Percentiles rank a stretch among this genome's conserved stretches.
phyloP scores from a whole-genome alignment of 1,139 yeast genomes.

The Scheffersomyces titani region DNA sequence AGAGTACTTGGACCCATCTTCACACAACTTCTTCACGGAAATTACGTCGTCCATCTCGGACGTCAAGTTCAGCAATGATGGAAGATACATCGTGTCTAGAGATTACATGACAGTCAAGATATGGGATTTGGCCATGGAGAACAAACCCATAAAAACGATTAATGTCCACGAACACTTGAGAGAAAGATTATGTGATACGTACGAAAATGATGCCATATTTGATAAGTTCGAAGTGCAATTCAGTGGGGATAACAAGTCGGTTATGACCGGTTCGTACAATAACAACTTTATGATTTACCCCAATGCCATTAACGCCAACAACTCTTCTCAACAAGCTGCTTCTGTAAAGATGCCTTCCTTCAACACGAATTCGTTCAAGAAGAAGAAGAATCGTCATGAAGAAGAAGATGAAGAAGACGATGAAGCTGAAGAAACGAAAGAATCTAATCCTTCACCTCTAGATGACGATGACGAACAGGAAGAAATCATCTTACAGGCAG shows the following conservation, averaged over 20 bases:
- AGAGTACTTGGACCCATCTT: constrained; percentile 89
- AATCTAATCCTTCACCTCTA: constrained; percentile 38
- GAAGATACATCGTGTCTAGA: constrained; percentile 90
- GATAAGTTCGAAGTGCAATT: constrained; percentile 97
- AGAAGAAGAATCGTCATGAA: constrained; percentile 5
- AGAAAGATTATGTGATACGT: constrained; percentile 92
- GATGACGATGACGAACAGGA: constrained; percentile 65
- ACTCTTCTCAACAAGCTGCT: constrained; percentile 5
- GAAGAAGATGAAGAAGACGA: constrained; percentile 31
- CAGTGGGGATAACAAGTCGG: constrained; percentile 87
- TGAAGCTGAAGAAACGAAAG: constrained; percentile 45
- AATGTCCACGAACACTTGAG: constrained; percentile 95
- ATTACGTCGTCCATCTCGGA: constrained; percentile 94
- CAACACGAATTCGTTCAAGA: constrained; percentile 16
- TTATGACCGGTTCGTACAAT: constrained; percentile 97
- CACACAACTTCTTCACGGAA: constrained; percentile 95
- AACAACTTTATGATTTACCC: constrained; percentile 98
- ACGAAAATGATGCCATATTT: constrained; percentile 97
- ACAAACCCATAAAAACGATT: constrained; percentile 89
- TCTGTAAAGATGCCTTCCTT: constrained; percentile 15
- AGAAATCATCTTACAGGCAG: constrained; percentile 89
- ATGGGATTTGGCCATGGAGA: constrained; percentile 98
- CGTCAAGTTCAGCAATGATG: constrained; percentile 89
- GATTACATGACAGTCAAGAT: constrained; percentile 97
- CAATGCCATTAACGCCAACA: constrained; percentile 51